These are phyloP conservation scores for Ophiostoma ips DNA, from an alignment of 2,329 filamentous ascomycete genomes.

Conservation along the genomic window DNA sequence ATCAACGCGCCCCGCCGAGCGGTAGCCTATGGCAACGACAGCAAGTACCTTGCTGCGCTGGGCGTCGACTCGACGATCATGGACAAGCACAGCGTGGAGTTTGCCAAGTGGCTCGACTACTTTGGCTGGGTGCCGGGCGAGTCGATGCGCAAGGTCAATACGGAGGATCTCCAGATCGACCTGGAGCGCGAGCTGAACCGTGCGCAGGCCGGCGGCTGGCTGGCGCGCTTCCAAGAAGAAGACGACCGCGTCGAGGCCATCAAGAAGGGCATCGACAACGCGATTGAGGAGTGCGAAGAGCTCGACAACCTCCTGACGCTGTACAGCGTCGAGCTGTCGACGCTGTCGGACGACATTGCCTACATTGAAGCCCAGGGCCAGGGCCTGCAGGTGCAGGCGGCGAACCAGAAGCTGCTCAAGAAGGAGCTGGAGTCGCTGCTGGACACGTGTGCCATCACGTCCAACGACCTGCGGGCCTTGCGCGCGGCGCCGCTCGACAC, in stretches of 20 bases:
- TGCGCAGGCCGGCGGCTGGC: conserved; percentile 84
- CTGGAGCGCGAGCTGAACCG: conserved; percentile 79
- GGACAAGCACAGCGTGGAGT: conserved; percentile 62
- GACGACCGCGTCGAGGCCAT: conserved; percentile 85
- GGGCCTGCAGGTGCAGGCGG: conserved; percentile 89
- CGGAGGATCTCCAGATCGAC: conserved; percentile 69
- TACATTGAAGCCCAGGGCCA: conserved; percentile 97
- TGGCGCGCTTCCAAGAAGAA: conserved; percentile 70
- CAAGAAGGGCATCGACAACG: conserved; percentile 70
- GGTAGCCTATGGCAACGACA: conserved; percentile 57
- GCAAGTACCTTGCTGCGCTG: conserved; percentile 62
- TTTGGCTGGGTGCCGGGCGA: conserved; percentile 76
- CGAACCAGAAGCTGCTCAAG: conserved; percentile 88
- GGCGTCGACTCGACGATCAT: conserved; percentile 67
- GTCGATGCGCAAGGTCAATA: conserved; percentile 57
- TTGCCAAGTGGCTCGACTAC: conserved; percentile 69
- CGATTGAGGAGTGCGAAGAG: conserved; percentile 93
- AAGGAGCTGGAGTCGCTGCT: conserved; percentile 81
- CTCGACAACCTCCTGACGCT: conserved; percentile 86
- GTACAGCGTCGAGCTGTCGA: conserved; percentile 92
- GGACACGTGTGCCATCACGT: conserved; percentile 78
- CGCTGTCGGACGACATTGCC: conserved; percentile 84
- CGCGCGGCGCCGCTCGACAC: conserved; percentile 60
- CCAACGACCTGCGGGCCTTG: conserved; percentile 59
- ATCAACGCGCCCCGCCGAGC: conserved; percentile 37